phyloP scores from a whole-genome alignment of 257 asterid genomes.

The Lithospermum erythrorhizon region DNA sequence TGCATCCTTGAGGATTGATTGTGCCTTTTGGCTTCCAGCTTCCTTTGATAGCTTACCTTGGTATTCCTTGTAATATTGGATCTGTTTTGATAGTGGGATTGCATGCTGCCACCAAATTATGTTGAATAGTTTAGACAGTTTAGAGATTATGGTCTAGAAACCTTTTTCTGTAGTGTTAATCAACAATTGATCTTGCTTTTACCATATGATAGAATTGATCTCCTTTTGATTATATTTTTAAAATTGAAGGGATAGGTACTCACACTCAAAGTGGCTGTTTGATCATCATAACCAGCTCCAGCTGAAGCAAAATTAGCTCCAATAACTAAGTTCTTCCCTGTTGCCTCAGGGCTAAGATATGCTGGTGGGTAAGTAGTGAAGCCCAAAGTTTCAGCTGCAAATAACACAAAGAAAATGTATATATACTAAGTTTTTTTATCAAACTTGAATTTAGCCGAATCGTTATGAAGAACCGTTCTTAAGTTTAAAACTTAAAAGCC shows the following conservation, averaged over 20 bases:
- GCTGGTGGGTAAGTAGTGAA: slow-evolving; percentile 63
- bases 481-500: no score
- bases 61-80: slow-evolving; percentile 67
- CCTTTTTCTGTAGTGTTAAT: no score
- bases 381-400: slow-evolving; percentile 76
- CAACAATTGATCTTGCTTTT: neutral
- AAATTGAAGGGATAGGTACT: neutral
- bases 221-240: no score
- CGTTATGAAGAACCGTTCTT: no score
- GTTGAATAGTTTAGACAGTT: neutral
- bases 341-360: slow-evolving; percentile 88
- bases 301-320: slow-evolving; percentile 97
- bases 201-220: no score
- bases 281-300: slow-evolving; percentile 84
- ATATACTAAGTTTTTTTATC: no score
- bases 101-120: slow-evolving; percentile 47
- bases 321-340: slow-evolving; percentile 64
- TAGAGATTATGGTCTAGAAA: no score
- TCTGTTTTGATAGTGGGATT: slow-evolving; percentile 57
- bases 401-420: neutral
- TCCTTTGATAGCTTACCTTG: slow-evolving; percentile 50
- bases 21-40: slow-evolving; percentile 49
- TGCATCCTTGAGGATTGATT: slow-evolving; percentile 45
- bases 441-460: no score
- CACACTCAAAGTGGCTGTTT: slow-evolving; percentile 57